phyloP scores from a whole-genome alignment of 2,329 filamentous ascomycete species.

The Cordyceps javanica region DNA sequence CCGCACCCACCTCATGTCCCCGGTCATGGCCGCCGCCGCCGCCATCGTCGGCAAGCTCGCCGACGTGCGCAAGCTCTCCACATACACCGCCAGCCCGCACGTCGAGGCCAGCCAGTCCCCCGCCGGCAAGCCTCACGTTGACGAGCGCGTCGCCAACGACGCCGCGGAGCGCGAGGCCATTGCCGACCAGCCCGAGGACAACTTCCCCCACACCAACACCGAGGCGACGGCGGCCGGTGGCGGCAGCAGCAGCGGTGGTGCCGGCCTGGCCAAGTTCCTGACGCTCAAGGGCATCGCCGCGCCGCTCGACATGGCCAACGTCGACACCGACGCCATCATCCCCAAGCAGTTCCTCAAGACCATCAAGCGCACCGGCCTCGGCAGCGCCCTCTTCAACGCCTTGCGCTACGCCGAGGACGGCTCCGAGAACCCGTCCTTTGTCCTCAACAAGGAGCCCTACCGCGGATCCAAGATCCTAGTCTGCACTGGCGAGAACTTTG shows the following conservation, averaged over 20 bases:
- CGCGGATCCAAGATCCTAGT: slow-evolving; percentile 81
- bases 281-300: slow-evolving; percentile 81
- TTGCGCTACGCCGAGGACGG: slow-evolving; percentile 72
- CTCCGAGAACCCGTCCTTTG: slow-evolving; percentile 70
- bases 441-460: slow-evolving; percentile 88
- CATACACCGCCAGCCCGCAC: slow-evolving; percentile 53
- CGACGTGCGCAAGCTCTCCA: slow-evolving; percentile 76
- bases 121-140: slow-evolving; percentile 40
- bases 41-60: slow-evolving; percentile 86
- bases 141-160: slow-evolving; percentile 46
- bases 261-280: slow-evolving; percentile 77
- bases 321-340: slow-evolving; percentile 99
- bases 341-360: slow-evolving; percentile 99
- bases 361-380: slow-evolving; percentile 94
- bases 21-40: slow-evolving; percentile 90
- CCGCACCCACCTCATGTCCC: slow-evolving; percentile 92
- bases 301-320: slow-evolving; percentile 79
- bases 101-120: slow-evolving; percentile 46
- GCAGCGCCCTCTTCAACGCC: slow-evolving; percentile 77
- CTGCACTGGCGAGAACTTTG: slow-evolving; percentile 88
- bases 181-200: slow-evolving; percentile 56
- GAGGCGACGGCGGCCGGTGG: slow-evolving; percentile 24
- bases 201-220: slow-evolving; percentile 58
- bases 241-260: slow-evolving; percentile 35
- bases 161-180: slow-evolving; percentile 48